Evolutionary conservation across 2,329 filamentous ascomycete genomes (phyloP), one percentile per base, ranked within the genome.

Genomic region (Ascomycota sp.): DNA sequence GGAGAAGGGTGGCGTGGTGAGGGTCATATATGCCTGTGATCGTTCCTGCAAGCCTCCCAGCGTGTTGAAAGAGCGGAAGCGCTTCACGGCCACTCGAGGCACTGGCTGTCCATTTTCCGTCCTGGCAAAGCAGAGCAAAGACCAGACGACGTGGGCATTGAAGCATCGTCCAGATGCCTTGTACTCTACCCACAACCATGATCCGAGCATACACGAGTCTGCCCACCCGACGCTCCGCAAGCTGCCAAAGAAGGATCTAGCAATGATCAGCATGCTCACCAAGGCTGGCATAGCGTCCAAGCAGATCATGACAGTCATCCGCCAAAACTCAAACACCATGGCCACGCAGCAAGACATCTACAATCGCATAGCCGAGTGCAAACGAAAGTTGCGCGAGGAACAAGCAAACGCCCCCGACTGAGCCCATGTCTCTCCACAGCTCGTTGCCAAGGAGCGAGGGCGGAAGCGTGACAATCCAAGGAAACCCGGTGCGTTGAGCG

Each of bases 281-380:
- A 2, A 30, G 19, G 11, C 29, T 31, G 5, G 8, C 23, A 8
- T 19, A 33, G 38, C 8, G 40, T 42, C 20, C 25, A 23, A 17
- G 36, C 33, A 7, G 38, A 39, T 33, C 12, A 38, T n/a, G 26
- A 25, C 10, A 15, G 35, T 13, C 15, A n/a, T n/a, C n/a, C n/a
- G n/a, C n/a, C n/a, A n/a, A n/a, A n/a, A 38, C 20, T 27, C 23
- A n/a, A 30, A 35, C 20, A 31, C 33, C 3, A 9, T 38, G 17
- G 29, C 31, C 26, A 40, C 35, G 19, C 27, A 41, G 28, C 27
- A 39, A 33, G 35, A 43, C 39, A 37, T 44, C 12, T 42, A 40
- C 24, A 43, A 42, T 25, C 25, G 28, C 4, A 42, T 43, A n/a
- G n/a, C n/a, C n/a, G n/a, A n/a, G n/a, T n/a, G n/a, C n/a, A n/a